Percentiles rank a stretch among this genome's conserved stretches.
These are phyloP conservation scores for Lippia alba DNA, from an alignment of 305 asterid genomes.

Conservation along the genomic window DNA sequence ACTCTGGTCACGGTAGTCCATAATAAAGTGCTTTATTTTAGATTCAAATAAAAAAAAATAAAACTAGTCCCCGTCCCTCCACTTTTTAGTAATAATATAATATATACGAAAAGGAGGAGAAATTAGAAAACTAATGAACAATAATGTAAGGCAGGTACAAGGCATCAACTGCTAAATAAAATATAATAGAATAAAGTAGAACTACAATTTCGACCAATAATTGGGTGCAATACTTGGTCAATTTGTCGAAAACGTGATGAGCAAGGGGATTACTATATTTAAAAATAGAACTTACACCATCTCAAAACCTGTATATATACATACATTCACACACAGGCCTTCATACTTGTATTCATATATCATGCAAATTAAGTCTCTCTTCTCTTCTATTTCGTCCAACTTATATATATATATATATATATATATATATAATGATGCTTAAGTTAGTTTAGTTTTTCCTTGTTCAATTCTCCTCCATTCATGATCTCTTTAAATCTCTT, in stretches of 20 bases:
- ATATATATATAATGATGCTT: too few relatives aligned
- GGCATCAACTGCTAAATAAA: slow-evolving; percentile 1
- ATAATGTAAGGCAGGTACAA: not conserved
- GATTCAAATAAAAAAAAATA: too few relatives aligned
- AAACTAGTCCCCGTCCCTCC: too few relatives aligned
- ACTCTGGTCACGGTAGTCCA: too few relatives aligned
- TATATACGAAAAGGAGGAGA: not conserved
- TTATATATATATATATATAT: too few relatives aligned
- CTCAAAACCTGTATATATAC: too few relatives aligned
- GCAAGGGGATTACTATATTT: not conserved
- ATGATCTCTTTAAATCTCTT: not conserved
- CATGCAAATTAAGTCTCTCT: too few relatives aligned
- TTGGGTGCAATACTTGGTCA: not conserved
- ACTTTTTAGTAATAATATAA: too few relatives aligned
- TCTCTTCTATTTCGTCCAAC: too few relatives aligned
- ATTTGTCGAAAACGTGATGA: slow-evolving; percentile 5
- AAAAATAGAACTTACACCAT: too few relatives aligned
- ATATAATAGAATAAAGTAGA: not conserved
- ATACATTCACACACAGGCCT: not conserved
- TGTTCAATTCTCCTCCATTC: too few relatives aligned
- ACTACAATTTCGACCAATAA: not conserved
- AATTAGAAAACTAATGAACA: not conserved
- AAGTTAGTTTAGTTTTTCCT: not conserved
- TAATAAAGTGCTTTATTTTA: too few relatives aligned
- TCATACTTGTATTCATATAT: not conserved